Evolutionary conservation across 352 stramenopile genomes (phyloP).

Genomic region (Phytophthora litchii): DNA sequence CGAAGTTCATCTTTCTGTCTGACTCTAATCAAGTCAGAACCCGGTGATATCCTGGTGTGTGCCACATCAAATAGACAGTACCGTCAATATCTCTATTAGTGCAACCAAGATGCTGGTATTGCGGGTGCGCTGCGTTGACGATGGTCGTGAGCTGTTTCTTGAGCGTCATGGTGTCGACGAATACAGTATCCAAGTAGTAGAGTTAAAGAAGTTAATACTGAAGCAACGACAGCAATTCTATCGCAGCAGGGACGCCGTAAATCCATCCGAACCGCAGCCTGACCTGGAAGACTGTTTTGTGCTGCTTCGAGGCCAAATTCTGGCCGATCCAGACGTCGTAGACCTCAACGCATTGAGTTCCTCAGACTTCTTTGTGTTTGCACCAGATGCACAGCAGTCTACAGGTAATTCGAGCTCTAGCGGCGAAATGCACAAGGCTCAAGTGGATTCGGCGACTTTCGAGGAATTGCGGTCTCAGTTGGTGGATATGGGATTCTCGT

Average conservation of each 20-base stretch:
- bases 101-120: constrained; percentile 31
- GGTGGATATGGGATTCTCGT: constrained; percentile 68
- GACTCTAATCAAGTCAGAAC: constrained; percentile 24
- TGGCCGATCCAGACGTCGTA: constrained; percentile 62
- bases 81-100: background rate
- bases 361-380: constrained; percentile 73
- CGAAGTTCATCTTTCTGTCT: background rate
- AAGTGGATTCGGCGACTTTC: constrained; percentile 13
- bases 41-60: constrained; percentile 12
- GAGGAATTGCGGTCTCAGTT: constrained; percentile 40
- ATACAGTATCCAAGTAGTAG: constrained; percentile 47
- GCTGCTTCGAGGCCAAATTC: constrained; percentile 59
- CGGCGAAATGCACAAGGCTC: constrained; percentile 19
- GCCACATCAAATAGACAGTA: constrained; percentile 3
- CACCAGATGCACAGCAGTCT: constrained; percentile 34
- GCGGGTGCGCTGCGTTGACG: constrained; percentile 59
- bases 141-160: constrained; percentile 60
- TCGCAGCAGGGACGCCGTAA: constrained; percentile 5
- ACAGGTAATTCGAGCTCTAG: background rate
- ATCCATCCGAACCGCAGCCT: background rate
- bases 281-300: constrained; percentile 46
- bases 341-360: constrained; percentile 55
- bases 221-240: constrained; percentile 30
- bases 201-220: constrained; percentile 58
- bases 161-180: constrained; percentile 44